These are phyloP conservation scores for Cyberlindnera misumaiensis DNA, from an alignment of 805 yeast species.

Conservation along the genomic window DNA sequence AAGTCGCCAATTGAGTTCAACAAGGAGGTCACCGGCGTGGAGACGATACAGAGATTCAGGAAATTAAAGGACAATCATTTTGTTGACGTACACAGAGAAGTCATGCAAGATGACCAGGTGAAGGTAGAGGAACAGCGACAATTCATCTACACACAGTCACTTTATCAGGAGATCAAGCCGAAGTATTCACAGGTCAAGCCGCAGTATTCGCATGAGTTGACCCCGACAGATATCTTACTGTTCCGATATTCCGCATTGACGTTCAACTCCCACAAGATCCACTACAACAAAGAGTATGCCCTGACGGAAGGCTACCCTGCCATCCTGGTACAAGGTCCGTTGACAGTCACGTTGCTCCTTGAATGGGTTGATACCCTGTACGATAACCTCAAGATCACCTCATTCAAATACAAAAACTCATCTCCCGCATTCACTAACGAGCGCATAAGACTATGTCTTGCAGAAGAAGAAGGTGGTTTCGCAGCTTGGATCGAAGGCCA, in stretches of 20 bases:
- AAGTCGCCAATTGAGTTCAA: constrained; percentile 30
- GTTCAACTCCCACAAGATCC: constrained; percentile 80
- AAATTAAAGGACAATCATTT: constrained; percentile 31
- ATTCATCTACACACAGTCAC: constrained; percentile 51
- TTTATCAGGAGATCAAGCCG: constrained; percentile 4
- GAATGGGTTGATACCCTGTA: constrained; percentile 37
- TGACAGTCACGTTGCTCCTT: constrained; percentile 54
- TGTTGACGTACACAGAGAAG: constrained; percentile 50
- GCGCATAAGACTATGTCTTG: constrained; percentile 17
- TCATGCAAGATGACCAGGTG: constrained; percentile 27
- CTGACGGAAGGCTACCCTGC: constrained; percentile 52
- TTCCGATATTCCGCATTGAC: constrained; percentile 69
- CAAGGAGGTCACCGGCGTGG: constrained; percentile 41
- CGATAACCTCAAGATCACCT: constrained; percentile 14
- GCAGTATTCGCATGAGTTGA: constrained; percentile 23
- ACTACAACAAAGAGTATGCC: constrained; percentile 58
- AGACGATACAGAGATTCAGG: constrained; percentile 39
- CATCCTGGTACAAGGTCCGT: constrained; percentile 75
- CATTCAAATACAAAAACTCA: constrained; percentile 36
- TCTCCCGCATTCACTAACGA: constrained; percentile 36
- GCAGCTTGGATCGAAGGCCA: constrained; percentile 18
- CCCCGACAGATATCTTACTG: constrained; percentile 37
- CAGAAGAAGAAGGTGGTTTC: constrained; percentile 3
- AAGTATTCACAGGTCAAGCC: constrained; percentile 8
- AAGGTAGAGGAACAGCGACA: constrained; percentile 46